phyloP scores from a whole-genome alignment of 176 grass and related monocot species.

The Bromus sterilis region DNA sequence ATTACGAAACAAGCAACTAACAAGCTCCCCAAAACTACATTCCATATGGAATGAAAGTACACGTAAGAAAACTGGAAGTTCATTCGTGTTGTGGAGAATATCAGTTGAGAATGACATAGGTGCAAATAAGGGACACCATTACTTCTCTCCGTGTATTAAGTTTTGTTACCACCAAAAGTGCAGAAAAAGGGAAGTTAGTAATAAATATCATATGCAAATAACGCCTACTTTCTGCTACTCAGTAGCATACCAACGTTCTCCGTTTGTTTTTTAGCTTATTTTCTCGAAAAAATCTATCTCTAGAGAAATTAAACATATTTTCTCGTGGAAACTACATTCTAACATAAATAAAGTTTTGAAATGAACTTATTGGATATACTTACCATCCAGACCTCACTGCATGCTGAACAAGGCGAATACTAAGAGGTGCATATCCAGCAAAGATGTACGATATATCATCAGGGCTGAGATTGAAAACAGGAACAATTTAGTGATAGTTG shows the following conservation, averaged over 20 bases:
- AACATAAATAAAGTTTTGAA: not conserved
- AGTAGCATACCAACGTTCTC: not conserved
- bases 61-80: not conserved
- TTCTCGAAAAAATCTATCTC: not conserved
- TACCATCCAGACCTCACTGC: slow-evolving; percentile 96
- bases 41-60: not conserved
- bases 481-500: slow-evolving; percentile 19
- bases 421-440: slow-evolving; percentile 98
- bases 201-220: not conserved
- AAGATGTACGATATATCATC: slow-evolving; percentile 96
- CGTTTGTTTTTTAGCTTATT: not conserved
- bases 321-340: not conserved
- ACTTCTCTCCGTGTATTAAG: not conserved
- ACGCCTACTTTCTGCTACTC: not conserved
- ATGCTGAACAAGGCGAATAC: slow-evolving; percentile 94
- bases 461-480: slow-evolving; percentile 59
- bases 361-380: slow-evolving; percentile 1
- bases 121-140: not conserved
- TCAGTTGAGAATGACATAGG: not conserved
- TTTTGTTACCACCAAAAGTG: not conserved
- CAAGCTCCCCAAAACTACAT: not conserved
- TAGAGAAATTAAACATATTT: not conserved
- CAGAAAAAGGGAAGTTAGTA: not conserved
- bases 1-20: not conserved
- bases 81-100: not conserved